These are phyloP conservation scores for Boletus speciosus DNA, from an alignment of 768 basidiomycete genomes.

Conservation along the genomic window DNA sequence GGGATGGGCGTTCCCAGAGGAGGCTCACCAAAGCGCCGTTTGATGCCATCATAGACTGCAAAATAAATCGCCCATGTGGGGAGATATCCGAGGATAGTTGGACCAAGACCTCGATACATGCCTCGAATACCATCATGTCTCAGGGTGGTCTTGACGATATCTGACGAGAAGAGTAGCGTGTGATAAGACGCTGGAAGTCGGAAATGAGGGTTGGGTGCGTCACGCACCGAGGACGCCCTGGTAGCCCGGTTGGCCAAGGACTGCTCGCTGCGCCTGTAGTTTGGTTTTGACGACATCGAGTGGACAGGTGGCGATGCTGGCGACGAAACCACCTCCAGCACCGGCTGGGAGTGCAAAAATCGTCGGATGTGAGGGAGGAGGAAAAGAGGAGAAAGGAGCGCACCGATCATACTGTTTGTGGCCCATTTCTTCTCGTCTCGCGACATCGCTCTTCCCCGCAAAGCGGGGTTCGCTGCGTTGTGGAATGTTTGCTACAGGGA, in stretches of 20 bases:
- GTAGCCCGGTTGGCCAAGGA: slow-evolving; percentile 69
- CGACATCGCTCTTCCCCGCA: slow-evolving; percentile 67
- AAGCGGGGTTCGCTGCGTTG: slow-evolving; percentile 38
- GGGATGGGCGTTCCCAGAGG: slow-evolving; percentile 41
- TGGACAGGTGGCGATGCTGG: slow-evolving; percentile 92
- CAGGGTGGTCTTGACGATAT: slow-evolving; percentile 56
- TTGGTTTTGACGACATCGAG: slow-evolving; percentile 98
- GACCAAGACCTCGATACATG: slow-evolving; percentile 94
- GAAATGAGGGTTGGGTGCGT: background rate
- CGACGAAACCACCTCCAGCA: slow-evolving; percentile 90
- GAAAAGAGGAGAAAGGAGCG: slow-evolving; percentile 20
- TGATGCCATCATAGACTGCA: slow-evolving; percentile 95
- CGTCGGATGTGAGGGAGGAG: background rate
- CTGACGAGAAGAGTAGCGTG: slow-evolving; percentile 25
- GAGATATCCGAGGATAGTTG: slow-evolving; percentile 93
- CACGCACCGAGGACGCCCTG: slow-evolving; percentile 69
- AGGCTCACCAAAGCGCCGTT: slow-evolving; percentile 71
- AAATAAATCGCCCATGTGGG: slow-evolving; percentile 99
- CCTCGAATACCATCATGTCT: slow-evolving; percentile 76
- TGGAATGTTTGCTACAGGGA: background rate
- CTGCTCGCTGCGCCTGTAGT: slow-evolving; percentile 85
- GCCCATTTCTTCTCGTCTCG: slow-evolving; percentile 60
- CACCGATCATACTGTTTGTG: slow-evolving; percentile 81
- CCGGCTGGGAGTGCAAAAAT: slow-evolving; percentile 55
- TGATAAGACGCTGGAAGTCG: slow-evolving; percentile 17